A percentile compares a stretch with the other conserved stretches of the same genome.
phyloP scores from a whole-genome alignment of 2,329 filamentous ascomycete species.

The Fusarium circinatum region DNA sequence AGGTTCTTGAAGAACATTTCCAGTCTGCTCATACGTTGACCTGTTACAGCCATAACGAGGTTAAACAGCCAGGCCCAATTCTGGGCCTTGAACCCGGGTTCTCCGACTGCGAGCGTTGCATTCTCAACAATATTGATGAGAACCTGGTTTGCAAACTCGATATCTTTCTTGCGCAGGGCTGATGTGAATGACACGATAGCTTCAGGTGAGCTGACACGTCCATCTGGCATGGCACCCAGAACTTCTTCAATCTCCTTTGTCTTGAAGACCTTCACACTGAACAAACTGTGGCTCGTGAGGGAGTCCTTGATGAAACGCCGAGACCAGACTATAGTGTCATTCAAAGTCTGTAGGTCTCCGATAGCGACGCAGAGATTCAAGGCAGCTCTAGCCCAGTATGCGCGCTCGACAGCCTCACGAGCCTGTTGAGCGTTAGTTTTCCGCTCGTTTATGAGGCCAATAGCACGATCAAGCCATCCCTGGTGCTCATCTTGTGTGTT shows the following conservation, averaged over 20 bases:
- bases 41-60: background rate
- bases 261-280: background rate
- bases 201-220: background rate
- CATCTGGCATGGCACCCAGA: constrained; percentile 26
- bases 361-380: constrained; percentile 43
- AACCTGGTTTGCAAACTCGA: constrained; percentile 24
- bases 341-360: constrained; percentile 37
- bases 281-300: constrained; percentile 22
- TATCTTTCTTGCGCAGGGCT: background rate
- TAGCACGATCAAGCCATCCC: constrained; percentile 27
- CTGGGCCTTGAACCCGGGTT: constrained; percentile 21
- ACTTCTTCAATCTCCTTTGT: constrained; percentile 36
- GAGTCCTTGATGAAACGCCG: constrained; percentile 46
- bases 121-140: constrained; percentile 32
- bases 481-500: constrained; percentile 5
- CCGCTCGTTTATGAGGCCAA: constrained; percentile 31
- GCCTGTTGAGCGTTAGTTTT: constrained; percentile 37
- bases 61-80: constrained; percentile 14
- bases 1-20: constrained; percentile 4
- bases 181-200: constrained; percentile 1
- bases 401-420: constrained; percentile 34
- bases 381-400: constrained; percentile 43
- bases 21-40: constrained; percentile 8
- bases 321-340: constrained; percentile 43
- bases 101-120: constrained; percentile 3